Base-by-base conservation (phyloP, 2,329 filamentous ascomycete genomes). In the Hirsutella thompsonii region DNA sequence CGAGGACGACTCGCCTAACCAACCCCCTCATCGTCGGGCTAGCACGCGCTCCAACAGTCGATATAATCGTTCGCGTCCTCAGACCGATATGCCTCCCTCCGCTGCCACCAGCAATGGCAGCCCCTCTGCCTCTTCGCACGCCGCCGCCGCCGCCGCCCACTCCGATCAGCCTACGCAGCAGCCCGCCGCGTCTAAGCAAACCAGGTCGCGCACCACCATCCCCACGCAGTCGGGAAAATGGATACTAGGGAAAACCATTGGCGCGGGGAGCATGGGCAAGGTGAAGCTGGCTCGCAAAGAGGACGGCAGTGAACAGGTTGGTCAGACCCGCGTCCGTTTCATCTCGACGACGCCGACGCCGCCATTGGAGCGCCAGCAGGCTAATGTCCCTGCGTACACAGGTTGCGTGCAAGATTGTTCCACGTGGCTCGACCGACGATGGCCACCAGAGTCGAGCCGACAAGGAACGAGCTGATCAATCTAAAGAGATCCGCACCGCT, bases 351-450 rank as follows among this genome's bases (percentile, higher is more conserved):
- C 33, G 33, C 13, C 16, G 5, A 26, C 5, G n/a, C 20, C 21
- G n/a, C n/a, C n/a, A n/a, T n/a, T n/a, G n/a, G n/a, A n/a, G n/a
- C n/a, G n/a, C n/a, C n/a, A n/a, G 4, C n/a, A 5, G 9, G 9
- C 32, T 34, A 14, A 16, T n/a, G n/a, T 19, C 30, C 20, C 21
- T 13, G 38, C 39, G 14, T 49, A 43, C 43, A 30, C 29, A 48
- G 87, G 89, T 94, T 46, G 92, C 92, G 29, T 88, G 94, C 60
- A 98, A 98, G 65, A 96, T 98, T 52, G 88, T 98, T 36, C 90
- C 92, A 19, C 76, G 92, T 53, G 84, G 86, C 49, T 89, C 87
- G 38, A 83, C 83, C 46, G 89, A 94, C 57, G 89, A 96, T 52
- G 80, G 86, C 42, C 84, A 79, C 47, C 75, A 76, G 49, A 78